These are phyloP conservation scores for Camillea tinctor DNA, from an alignment of 2,329 filamentous ascomycete genomes.

Conservation along the genomic window DNA sequence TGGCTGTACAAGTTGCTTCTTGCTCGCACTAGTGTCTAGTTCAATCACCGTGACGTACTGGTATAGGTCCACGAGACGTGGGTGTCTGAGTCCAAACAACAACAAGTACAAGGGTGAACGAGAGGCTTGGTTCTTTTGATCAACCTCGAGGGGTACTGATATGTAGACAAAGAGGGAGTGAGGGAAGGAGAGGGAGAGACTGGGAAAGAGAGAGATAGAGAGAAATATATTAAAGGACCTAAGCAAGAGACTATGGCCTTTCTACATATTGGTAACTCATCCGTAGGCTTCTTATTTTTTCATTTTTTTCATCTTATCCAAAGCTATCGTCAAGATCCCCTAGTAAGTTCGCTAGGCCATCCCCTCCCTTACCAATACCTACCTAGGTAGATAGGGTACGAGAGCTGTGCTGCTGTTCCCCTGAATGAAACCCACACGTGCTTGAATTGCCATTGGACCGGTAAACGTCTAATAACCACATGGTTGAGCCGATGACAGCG, in stretches of 20 bases:
- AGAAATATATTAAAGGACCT: too few species aligned
- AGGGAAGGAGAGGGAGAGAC: not conserved
- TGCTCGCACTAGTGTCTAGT: not conserved
- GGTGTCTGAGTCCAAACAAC: not conserved
- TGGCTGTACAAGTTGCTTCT: not conserved
- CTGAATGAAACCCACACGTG: not conserved
- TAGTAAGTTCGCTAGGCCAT: not conserved
- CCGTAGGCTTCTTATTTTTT: not conserved
- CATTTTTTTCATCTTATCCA: not conserved
- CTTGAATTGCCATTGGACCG: not conserved
- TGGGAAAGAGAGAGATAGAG: not conserved
- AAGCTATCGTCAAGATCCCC: not conserved
- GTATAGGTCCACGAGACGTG: not conserved
- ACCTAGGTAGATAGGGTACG: not conserved
- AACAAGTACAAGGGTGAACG: not conserved
- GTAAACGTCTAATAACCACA: not conserved
- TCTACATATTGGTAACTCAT: not conserved
- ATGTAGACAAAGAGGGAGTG: too few species aligned
- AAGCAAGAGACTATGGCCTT: not conserved
- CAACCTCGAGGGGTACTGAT: not conserved
- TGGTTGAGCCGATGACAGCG: not conserved
- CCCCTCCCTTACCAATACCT: not conserved
- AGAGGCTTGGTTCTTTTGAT: not conserved
- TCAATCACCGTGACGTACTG: not conserved
- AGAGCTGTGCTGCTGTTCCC: not conserved